Evolutionary conservation across 768 basidiomycete genomes (phyloP), one percentile per base, ranked within the genome.

Genomic region (Auricularia auricula-judae): DNA sequence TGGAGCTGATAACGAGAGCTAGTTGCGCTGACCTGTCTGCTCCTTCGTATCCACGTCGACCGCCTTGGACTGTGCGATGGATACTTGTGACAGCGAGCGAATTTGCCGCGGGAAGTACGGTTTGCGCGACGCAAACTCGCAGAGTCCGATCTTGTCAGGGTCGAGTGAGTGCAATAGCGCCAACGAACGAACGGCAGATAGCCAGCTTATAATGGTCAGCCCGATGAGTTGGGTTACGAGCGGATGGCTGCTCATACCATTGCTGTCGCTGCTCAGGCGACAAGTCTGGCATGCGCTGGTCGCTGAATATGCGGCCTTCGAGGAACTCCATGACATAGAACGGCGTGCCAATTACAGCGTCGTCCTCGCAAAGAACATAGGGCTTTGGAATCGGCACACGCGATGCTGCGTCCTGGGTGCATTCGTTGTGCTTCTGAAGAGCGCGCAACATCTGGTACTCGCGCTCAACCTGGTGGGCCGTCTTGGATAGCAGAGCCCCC

Each of bases 241-340:
- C 33, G 39, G 29, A 58, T 43, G 60, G 64, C 23, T 43, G 66
- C 1, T 76, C 84, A 42, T 68, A 89, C 92, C 90, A 89, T 74
- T 89, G 85, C 63, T 81, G 78, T 71, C 88, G 77, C 68, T 88
- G 86, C 63, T 81, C 70, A 2, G 81, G 78, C 3, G 82, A 71
- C 1, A 92, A 76, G 70, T 89, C 86, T 0, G 84, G 83, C 86
- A 97, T 87, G 66, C 84, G 75, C 39, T 61, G 53, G 74, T 98
- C 89, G 12, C 91, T 90, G 76, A 97, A 99, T 69, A 98, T 95
- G 59, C 97, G 83, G 0, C 96, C 96, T 23, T 96, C 86, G 56
- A 98, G 71, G 72, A 91, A 98, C 72, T 98, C 89, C 96, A 99
- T 98, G 56, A 98, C 82, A 72, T 97, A 98, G 76, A 98, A 98